Evolutionary conservation across 2,329 filamentous ascomycete genomes (phyloP), one percentile per base, ranked within the genome.

Genomic region (Fusarium virguliforme): DNA sequence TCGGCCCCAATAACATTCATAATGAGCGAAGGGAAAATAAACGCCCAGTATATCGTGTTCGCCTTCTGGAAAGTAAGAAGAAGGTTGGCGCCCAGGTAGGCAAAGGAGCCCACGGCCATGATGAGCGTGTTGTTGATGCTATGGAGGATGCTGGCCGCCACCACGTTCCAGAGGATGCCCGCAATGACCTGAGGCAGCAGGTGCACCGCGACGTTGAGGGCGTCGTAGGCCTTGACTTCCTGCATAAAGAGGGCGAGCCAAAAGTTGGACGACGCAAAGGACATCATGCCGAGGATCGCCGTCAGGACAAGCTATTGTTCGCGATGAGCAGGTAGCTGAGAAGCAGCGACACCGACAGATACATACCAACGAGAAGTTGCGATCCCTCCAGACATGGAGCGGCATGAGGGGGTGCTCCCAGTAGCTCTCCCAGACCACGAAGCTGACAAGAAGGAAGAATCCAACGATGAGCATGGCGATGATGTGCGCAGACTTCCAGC

Each of bases 201-300:
- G 64, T 88, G 87, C 4, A 91, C 85, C 0, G 90, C 90, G 3
- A 90, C 88, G 64, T 82, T 83, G 3, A 93, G 81, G 0, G 91
- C 84, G 1, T 85, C 84, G 62, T 87, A 82, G 8, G 79, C 59
- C 46, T 85, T 81, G 35, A 90, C 79, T 37, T 88, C 81, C 77
- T 93, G 90, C 81, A 93, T 87, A 77, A 88, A 92, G 8, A 92
- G 85, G 0, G 90, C 84, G 2, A 91, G 80, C 87, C 89, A 92
- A 78, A 92, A 92, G 18, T 85, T 80, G 32, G 86, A 83, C 6
- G 87, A 83, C 2, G 86, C 83, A 73, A 93, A 93, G 6, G 86
- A 86, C 80, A 91, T 88, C 74, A 88, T 90, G 6, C 90, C 90
- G 2, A 91, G 81, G 8, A 87, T 83, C 28, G 90, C 81, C 5